phyloP scores from a whole-genome alignment of 2,329 filamentous ascomycete genomes.

The Ascochyta pisi region DNA sequence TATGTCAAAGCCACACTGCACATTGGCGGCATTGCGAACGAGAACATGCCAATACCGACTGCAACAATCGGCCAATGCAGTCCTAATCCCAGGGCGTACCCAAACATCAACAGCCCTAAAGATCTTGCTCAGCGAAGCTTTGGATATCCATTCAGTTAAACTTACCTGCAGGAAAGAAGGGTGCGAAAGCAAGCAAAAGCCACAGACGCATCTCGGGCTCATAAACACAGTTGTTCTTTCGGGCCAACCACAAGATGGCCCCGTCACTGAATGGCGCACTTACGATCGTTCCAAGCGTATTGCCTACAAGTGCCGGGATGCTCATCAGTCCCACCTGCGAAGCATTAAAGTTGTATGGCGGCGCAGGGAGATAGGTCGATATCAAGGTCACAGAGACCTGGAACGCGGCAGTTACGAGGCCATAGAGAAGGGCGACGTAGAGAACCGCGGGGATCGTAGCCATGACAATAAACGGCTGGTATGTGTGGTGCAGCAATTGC shows the following conservation, averaged over 20 bases:
- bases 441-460: constrained; percentile 10
- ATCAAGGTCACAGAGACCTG: constrained; percentile 12
- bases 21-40: constrained; percentile 19
- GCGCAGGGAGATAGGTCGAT: constrained; percentile 4
- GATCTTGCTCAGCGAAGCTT: no score
- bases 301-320: no score
- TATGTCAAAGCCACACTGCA: constrained; percentile 46
- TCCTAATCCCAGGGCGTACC: no score
- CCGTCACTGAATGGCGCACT: no score
- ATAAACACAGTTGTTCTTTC: no score
- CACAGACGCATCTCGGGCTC: no score
- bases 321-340: constrained; percentile 42
- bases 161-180: no score
- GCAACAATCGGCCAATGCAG: constrained; percentile 14
- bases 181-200: no score
- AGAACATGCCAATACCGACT: constrained; percentile 16
- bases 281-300: no score
- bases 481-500: constrained; percentile 3
- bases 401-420: constrained; percentile 11
- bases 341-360: constrained; percentile 52
- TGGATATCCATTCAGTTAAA: no score
- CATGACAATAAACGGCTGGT: constrained; percentile 14
- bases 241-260: no score
- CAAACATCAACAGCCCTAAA: no score
- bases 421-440: constrained; percentile 15